Evolutionary conservation across 768 basidiomycete genomes (phyloP), one percentile per base, ranked within the genome.

Genomic region (Macrolepiota dolichaula): DNA sequence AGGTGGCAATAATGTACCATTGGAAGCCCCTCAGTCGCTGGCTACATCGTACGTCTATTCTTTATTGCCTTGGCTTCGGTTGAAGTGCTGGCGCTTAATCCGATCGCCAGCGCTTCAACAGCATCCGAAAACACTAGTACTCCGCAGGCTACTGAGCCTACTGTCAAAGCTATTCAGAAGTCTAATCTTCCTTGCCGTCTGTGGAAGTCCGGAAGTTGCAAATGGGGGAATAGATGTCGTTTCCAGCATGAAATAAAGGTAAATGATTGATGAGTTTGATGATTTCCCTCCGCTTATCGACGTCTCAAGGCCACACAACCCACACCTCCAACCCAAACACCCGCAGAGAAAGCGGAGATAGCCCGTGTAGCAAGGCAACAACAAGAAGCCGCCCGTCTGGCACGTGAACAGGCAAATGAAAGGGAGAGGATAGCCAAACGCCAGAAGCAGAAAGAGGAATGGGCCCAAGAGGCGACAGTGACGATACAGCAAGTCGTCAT

Each of bases 401-500:
- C 42, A 13, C 49, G 22, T 5, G 37, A 50, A 24, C 57, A 62
- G 4, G 38, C 44, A 29, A 25, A 38, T n/a, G 63, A 53, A n/a
- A 59, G 36, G 29, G 53, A 63, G 27, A 51, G 53, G 19, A 19
- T 40, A 12, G 49, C 29, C 10, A 22, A 36, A 15, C 54, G 54
- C 29, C 50, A 22, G n/a, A 56, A 25, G 38, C 58, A 62, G 32
- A 51, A 61, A 38, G 51, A 54, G 29, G 63, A 62, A 25, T 61
- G 57, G 51, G 35, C 51, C 9, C 36, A 44, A 6, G 64, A 65
- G 44, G 51, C 47, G 6, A 24, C 42, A 1, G 36, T 55, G 17
- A 62, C 63, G 2, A 58, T 60, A 3, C 59, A 58, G 27, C 22
- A 36, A 22, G 44, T 66, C 22, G 55, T 66, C 12, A 52, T 51